phyloP scores from a whole-genome alignment of 371 early-diverging fungal genomes.

The Zopfochytrium polystomum region DNA sequence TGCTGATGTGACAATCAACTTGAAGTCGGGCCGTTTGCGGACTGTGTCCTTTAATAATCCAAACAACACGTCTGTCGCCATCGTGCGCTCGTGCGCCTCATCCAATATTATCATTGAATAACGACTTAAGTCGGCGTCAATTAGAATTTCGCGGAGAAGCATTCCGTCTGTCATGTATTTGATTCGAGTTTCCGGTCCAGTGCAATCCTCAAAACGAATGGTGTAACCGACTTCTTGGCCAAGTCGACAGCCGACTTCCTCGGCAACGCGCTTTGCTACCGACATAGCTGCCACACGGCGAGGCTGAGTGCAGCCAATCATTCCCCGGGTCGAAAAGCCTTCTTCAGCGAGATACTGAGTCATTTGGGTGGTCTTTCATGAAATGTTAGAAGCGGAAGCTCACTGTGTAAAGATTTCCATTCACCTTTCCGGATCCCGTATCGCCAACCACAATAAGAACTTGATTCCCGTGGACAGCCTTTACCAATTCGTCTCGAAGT shows the following conservation, averaged over 20 bases:
- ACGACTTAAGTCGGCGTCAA: slow-evolving; percentile 76
- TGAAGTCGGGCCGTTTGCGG: slow-evolving; percentile 80
- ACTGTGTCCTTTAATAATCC: slow-evolving; percentile 87
- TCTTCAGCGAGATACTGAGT: slow-evolving; percentile 97
- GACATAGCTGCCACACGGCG: no score
- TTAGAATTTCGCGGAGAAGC: slow-evolving; percentile 92
- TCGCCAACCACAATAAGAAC: slow-evolving; percentile 92
- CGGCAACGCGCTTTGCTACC: slow-evolving; percentile 98
- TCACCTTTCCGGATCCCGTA: slow-evolving; percentile 95
- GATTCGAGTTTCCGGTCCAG: slow-evolving; percentile 88
- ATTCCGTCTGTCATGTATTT: slow-evolving; percentile 99
- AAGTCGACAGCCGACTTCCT: slow-evolving; percentile 93
- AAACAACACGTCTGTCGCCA: slow-evolving; percentile 96
- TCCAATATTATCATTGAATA: slow-evolving; percentile 97
- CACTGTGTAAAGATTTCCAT: not conserved
- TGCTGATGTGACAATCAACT: slow-evolving; percentile 94
- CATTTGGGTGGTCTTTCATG: slow-evolving; percentile 90
- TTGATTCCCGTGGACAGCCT: slow-evolving; percentile 86
- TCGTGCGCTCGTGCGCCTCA: slow-evolving; percentile 99
- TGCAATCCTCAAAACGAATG: slow-evolving; percentile 98
- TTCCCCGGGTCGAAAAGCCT: slow-evolving; percentile 77
- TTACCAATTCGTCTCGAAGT: slow-evolving; percentile 70
- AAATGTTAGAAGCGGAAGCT: not conserved
- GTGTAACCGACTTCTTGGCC: slow-evolving; percentile 98
- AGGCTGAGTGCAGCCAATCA: no score